Base-by-base conservation (phyloP, 176 grass and related monocot genomes). In the Triticum turgidum region DNA sequence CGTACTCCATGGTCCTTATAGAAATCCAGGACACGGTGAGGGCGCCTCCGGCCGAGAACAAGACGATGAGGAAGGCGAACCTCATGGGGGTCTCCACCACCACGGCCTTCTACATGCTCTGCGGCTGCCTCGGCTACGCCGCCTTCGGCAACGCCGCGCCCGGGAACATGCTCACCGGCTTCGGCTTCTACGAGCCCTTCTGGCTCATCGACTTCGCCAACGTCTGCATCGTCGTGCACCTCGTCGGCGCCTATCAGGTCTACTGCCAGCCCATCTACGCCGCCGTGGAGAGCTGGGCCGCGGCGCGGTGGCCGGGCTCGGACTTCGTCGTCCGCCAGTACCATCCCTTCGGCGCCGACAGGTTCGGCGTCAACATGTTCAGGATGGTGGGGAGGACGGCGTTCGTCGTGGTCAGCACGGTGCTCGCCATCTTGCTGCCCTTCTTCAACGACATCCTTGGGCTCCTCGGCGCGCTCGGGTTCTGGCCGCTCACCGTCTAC, bases 181-280 rank as follows among this genome's bases (percentile, higher is more conserved):
- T 97, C 69, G 95, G 95, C 77, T 98, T 98, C 91, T 98, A 95
- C 91, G 92, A 95, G 87, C 95, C 95, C 47, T 98, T 85, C 89
- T 98, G 95, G 95, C 92, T 97, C 32, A 88, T 97, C 34, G 94
- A 97, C 80, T 62, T 94, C 29, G 94, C 87, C 78, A 97, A 97
- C 64, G 56, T 85, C 33, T 97, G 90, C 88, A 89, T 94, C 61
- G 90, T 83, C 51, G 69, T 97, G 38, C 94, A 97, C 83, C 92
- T 97, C 56, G 21, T 92, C 69, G 94, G 92, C 33, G 94, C 94
- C 21, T 97, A 94, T 80, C 94, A 97, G 92, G 92, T 97, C 2
- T 97, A 92, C 87, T 87, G 87, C 76, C 94, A 97, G 72, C 94
- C 94, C 34, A 59, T 97, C 35, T 97, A 65, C 83, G 22, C 78